Conservation (phyloP, 768 basidiomycete genomes). For the Exsudoporus frostii region DNA sequence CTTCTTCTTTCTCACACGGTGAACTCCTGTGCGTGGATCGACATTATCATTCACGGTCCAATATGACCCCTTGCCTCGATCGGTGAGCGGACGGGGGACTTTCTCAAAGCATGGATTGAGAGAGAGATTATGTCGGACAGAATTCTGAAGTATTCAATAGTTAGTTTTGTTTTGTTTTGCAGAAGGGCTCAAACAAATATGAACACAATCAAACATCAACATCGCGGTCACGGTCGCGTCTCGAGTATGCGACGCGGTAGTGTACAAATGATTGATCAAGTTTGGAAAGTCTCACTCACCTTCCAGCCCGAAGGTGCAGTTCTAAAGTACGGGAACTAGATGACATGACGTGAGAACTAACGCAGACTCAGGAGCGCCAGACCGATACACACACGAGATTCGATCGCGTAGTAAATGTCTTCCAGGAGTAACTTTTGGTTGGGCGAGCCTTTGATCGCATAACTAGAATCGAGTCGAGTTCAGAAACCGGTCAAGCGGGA, state of each 20-base stretch:
- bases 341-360: conserved; percentile 10
- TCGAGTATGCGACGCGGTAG: conserved; percentile 8
- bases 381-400: conserved; percentile 64
- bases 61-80: conserved; percentile 87
- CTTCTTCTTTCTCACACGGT: conserved; percentile 86
- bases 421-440: conserved; percentile 82
- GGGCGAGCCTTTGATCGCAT: conserved; percentile 89
- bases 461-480: conserved; percentile 42
- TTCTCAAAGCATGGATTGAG: conserved; percentile 91
- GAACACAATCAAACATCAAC: conserved; percentile 60
- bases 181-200: conserved; percentile 49
- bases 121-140: conserved; percentile 86
- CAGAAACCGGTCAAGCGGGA: not conserved
- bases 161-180: conserved; percentile 32
- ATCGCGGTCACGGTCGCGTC: conserved; percentile 58
- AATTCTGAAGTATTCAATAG: conserved; percentile 54
- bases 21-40: conserved; percentile 85
- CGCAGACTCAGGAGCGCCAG: not conserved
- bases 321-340: conserved; percentile 85
- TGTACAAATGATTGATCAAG: not conserved
- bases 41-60: conserved; percentile 92
- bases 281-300: conserved; percentile 43
- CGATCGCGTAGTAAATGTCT: conserved; percentile 91
- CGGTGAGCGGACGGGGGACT: conserved; percentile 86
- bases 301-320: conserved; percentile 90